Base-by-base conservation (phyloP, 2,329 filamentous ascomycete species). In the Talaromyces piceae region DNA sequence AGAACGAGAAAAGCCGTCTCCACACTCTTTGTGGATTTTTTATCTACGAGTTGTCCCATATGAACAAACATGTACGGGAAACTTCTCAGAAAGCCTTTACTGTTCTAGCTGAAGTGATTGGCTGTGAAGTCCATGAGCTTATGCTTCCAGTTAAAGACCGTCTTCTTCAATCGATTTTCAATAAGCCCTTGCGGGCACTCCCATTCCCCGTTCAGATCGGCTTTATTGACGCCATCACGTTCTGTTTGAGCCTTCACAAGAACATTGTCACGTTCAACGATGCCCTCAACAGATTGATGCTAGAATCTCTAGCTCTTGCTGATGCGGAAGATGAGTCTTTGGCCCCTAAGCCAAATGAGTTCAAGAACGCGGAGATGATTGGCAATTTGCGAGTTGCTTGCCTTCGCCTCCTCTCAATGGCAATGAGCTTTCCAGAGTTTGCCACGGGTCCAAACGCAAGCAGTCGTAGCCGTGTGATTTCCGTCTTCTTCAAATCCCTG, bases 141-240 rank as follows among this genome's bases (percentile, higher is more conserved):
- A 81, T 98, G 33, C 83, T 87, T 57, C 91, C 91, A 1, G 88
- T 95, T 61, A 95, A 93, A 68, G 91, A 97, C 53, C 81, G 89
- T 27, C 79, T 97, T 30, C 75, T 97, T n/a, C 79, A 84, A 54
- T 89, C 91, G 0, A 96, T 99, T 45, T 98, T 93, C 73, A 88
- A 88, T 58, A 99, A 99, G 67, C 93, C 93, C 12, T 72, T 99
- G 18, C 82, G 93, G 55, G 94, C 93, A 0, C 74, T 99, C 55
- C 93, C 93, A 0, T 98, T 98, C 64, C 80, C 88, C 4, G 91
- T 89, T 2, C 94, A 98, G 71, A 98, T 98, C 59, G 94, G 93
- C 3, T 97, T 95, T 64, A 96, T 99, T 59, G 94, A 98, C 66
- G 93, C 93, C 1, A 90, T 98, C 64, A 95, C 89, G 0, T 98